These are phyloP conservation scores for Brassica juncea DNA, from an alignment of 345 rosid genomes.

Conservation along the genomic window DNA sequence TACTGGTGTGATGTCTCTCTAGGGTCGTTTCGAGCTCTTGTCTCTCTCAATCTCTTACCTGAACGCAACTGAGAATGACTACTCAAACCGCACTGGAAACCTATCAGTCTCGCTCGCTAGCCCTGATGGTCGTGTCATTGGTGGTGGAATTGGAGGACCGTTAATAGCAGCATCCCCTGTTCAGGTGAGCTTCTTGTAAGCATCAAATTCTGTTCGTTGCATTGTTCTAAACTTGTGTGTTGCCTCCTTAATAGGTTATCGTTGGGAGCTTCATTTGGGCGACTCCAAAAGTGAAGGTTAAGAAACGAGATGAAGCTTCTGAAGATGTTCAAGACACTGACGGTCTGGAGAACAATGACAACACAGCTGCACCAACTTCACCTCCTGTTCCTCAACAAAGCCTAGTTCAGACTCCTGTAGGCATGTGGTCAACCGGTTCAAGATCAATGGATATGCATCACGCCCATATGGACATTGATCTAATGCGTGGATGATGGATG, in stretches of 20 bases:
- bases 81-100: constrained; percentile 65
- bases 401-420: constrained; percentile 55
- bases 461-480: constrained; percentile 76
- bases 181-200: constrained; percentile 51
- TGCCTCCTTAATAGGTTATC: constrained; percentile 53
- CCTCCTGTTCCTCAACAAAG: constrained; percentile 37
- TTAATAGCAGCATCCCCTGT: constrained; percentile 87
- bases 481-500: constrained; percentile 61
- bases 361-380: constrained; percentile 39
- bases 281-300: constrained; percentile 61
- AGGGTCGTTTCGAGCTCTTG: constrained; percentile 92
- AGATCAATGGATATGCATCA: constrained; percentile 70
- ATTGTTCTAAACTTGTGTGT: constrained; percentile 1
- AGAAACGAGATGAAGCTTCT: constrained; percentile 51
- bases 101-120: constrained; percentile 86
- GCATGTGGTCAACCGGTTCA: constrained; percentile 68
- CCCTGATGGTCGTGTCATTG: constrained; percentile 90
- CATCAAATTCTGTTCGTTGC: background rate
- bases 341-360: constrained; percentile 29
- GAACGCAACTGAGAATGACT: constrained; percentile 47
- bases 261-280: constrained; percentile 95
- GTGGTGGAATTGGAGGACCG: constrained; percentile 92
- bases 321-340: constrained; percentile 49
- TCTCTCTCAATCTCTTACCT: constrained; percentile 81
- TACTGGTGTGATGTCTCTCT: constrained; percentile 11